phyloP scores from a whole-genome alignment of 2,329 filamentous ascomycete genomes.

The Sporothrix schenckii region DNA sequence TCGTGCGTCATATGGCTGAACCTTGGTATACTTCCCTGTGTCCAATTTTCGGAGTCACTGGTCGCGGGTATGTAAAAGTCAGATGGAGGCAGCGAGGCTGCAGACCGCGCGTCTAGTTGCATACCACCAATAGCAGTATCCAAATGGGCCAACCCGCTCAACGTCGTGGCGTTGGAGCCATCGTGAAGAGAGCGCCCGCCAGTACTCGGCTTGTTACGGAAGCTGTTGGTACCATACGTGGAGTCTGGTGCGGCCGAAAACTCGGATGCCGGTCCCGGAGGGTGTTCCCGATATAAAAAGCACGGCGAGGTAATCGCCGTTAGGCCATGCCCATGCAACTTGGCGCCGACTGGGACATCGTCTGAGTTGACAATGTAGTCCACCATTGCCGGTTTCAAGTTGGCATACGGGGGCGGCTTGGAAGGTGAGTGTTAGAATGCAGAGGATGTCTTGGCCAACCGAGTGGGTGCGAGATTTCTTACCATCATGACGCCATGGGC shows the following conservation, averaged over 20 bases:
- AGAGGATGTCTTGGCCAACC: not conserved
- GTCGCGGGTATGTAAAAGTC: not conserved
- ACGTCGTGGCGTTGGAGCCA: constrained; percentile 5
- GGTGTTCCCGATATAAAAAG: not conserved
- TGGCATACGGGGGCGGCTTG: not conserved
- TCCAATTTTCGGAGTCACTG: not conserved
- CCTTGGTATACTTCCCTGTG: not conserved
- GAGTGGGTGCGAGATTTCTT: not conserved
- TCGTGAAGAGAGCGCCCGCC: not conserved
- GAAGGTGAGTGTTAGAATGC: not conserved
- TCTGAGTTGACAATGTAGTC: not conserved
- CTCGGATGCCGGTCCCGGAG: not conserved
- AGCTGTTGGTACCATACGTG: constrained; percentile 19
- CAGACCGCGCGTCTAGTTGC: not conserved
- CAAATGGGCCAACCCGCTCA: not conserved
- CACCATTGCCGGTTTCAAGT: constrained; percentile 7
- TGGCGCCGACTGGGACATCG: not conserved
- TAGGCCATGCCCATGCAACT: not conserved
- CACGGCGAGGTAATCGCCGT: too few species aligned
- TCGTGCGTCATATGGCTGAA: not conserved
- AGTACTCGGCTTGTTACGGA: not conserved
- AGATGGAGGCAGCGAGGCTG: not conserved
- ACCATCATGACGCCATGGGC: not conserved
- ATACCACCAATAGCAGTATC: not conserved
- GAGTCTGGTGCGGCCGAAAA: not conserved